Evolutionary conservation across 805 yeast genomes (phyloP).

Genomic region (Wickerhamomyces alni): DNA sequence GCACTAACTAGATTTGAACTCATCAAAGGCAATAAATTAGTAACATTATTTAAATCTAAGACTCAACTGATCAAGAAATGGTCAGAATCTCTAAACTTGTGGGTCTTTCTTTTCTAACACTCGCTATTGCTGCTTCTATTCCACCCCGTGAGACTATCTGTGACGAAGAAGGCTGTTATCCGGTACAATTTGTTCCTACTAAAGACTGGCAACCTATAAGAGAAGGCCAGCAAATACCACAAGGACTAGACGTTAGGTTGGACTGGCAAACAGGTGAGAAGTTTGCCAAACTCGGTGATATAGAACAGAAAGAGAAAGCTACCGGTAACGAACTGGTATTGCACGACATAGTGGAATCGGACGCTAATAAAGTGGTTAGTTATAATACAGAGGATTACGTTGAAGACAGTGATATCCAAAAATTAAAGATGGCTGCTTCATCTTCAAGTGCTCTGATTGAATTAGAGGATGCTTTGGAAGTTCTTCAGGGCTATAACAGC

Average conservation of each 20-base stretch:
- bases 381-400: slow-evolving; percentile 13
- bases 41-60: too few species aligned
- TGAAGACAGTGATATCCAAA: slow-evolving; percentile 14
- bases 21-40: too few species aligned
- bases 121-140: slow-evolving; percentile 2
- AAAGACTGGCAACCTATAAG: slow-evolving; percentile 62
- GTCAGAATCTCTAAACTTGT: not conserved
- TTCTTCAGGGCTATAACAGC: slow-evolving; percentile 5
- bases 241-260: slow-evolving; percentile 63
- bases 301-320: slow-evolving; percentile 3
- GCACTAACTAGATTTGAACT: too few species aligned
- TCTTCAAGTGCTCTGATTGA: slow-evolving; percentile 13
- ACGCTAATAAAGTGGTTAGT: slow-evolving; percentile 9
- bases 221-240: slow-evolving; percentile 74
- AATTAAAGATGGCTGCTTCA: slow-evolving; percentile 20
- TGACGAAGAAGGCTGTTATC: slow-evolving; percentile 52
- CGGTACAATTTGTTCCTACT: slow-evolving; percentile 55
- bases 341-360: slow-evolving; percentile 11
- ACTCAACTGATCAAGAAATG: too few species aligned
- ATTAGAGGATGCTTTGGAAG: slow-evolving; percentile 15
- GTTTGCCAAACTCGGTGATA: slow-evolving; percentile 55
- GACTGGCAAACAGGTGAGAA: slow-evolving; percentile 65
- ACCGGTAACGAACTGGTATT: slow-evolving; percentile 1
- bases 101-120: not conserved
- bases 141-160: slow-evolving; percentile 27